Base-by-base conservation (phyloP, 202 grass and related monocot genomes). In the Schoenoplectus triqueter region DNA sequence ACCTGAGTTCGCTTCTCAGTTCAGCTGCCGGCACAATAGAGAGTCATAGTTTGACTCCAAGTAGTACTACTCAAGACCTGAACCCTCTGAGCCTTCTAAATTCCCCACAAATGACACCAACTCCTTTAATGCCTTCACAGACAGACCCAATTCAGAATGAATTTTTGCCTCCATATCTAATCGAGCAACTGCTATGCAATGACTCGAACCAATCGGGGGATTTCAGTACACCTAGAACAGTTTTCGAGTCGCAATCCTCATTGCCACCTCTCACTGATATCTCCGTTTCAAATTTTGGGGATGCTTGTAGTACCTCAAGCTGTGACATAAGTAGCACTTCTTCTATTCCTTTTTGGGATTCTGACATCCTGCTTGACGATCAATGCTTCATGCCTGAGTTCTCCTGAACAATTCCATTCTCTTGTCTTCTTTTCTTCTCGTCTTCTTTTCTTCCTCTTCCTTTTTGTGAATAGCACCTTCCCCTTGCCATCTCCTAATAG, bases 181-280 rank as follows among this genome's bases (percentile, higher is more conserved):
- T 92, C 8, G 88, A 92, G 8, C 88, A 86, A 51, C 48, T 69
- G 46, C 80, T 87, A 81, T 84, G 60, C 75, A 86, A 85, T n/a
- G 85, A 86, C 17, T 31, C 13, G 41, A 92, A 82, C 80, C 87
- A 86, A 45, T 81, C 73, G 18, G 56, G 67, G 10, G 82, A 90
- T 15, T 87, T 88, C 57, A 78, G 69, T 64, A 88, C 67, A 60
- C 82, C 88, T 45, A 91, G 87, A 82, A 84, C 84, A 3, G 75
- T 85, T 5, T 49, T 90, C 78, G 45, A 76, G 13, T 86, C 91
- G 44, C 91, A 96, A 57, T 87, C 82, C 5, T 90, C 91, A 56
- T 86, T 97, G 83, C 94, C 94, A 52, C 90, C 87, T 5, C 92
- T 94, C 52, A 73, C 86, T 3, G 94, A 97, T 86, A 78, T 92